phyloP scores from a whole-genome alignment of 257 asterid genomes.

The Rhazya stricta region DNA sequence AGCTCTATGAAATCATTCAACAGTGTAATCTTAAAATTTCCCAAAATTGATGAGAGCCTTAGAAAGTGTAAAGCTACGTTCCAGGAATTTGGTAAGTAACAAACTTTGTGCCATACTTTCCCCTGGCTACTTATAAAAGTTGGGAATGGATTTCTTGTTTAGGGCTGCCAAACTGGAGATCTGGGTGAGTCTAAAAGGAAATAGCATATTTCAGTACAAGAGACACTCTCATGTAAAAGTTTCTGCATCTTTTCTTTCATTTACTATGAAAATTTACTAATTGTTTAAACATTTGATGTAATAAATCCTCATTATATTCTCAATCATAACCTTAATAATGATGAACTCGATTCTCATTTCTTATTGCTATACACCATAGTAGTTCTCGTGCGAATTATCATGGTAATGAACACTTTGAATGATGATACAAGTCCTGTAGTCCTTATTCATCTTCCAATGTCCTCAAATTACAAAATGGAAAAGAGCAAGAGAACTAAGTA shows the following conservation, averaged over 20 bases:
- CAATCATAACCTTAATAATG: background rate
- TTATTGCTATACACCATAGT: background rate
- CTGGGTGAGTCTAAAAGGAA: background rate
- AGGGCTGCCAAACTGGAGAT: background rate
- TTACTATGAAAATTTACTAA: background rate
- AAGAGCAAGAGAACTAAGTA: background rate
- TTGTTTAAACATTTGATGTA: background rate
- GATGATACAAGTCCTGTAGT: background rate
- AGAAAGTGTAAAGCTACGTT: slow-evolving; percentile 65
- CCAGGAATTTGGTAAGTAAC: slow-evolving; percentile 57
- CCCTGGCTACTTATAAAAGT: background rate
- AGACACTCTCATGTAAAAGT: background rate
- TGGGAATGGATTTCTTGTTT: background rate
- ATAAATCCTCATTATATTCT: background rate
- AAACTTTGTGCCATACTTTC: background rate
- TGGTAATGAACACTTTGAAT: background rate
- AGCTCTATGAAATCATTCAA: slow-evolving; percentile 61
- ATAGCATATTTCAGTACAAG: background rate
- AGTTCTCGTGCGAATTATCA: background rate
- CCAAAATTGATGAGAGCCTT: slow-evolving; percentile 74
- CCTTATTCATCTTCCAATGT: too few species aligned
- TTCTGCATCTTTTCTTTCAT: background rate
- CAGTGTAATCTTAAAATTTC: slow-evolving; percentile 70
- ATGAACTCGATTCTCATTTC: background rate
- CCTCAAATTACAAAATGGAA: background rate